Evolutionary conservation across 352 stramenopile genomes (phyloP).

Genomic region (Globisporangium lucens): DNA sequence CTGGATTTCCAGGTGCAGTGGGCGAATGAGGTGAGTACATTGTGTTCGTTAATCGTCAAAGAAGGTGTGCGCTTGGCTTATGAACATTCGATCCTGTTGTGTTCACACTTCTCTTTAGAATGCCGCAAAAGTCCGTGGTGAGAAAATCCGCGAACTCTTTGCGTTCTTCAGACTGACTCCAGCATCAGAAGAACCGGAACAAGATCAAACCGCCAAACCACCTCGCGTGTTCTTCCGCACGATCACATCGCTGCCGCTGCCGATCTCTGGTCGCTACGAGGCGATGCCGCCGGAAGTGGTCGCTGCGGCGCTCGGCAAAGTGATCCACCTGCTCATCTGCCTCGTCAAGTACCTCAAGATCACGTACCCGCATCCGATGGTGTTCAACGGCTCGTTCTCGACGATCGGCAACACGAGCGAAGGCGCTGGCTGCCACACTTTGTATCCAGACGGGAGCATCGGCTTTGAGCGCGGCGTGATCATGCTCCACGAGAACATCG

Average conservation of each 20-base stretch:
- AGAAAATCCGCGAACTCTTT: constrained; percentile 72
- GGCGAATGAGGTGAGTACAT: constrained; percentile 40
- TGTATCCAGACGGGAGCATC: constrained; percentile 79
- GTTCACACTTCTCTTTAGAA: constrained; percentile 29
- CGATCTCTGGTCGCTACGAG: constrained; percentile 69
- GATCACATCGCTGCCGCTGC: constrained; percentile 64
- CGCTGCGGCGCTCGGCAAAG: constrained; percentile 59
- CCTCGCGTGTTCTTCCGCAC: constrained; percentile 48
- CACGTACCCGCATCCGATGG: constrained; percentile 80
- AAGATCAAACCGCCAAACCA: not conserved
- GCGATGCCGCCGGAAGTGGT: constrained; percentile 73
- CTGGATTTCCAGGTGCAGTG: constrained; percentile 70
- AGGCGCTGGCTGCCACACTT: constrained; percentile 72
- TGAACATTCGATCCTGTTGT: not conserved
- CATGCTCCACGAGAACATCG: constrained; percentile 81
- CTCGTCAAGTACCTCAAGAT: constrained; percentile 69
- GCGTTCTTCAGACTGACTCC: constrained; percentile 41
- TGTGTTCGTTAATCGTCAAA: not conserved
- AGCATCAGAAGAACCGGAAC: not conserved
- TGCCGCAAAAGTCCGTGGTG: constrained; percentile 55
- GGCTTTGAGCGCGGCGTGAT: constrained; percentile 69
- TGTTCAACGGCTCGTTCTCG: constrained; percentile 84
- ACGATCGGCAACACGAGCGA: constrained; percentile 81
- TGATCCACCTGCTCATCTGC: constrained; percentile 73
- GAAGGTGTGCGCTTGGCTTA: not conserved